Evolutionary conservation across 495 filamentous ascomycete species (phyloP).

Genomic region (Neurospora tetrasperma): DNA sequence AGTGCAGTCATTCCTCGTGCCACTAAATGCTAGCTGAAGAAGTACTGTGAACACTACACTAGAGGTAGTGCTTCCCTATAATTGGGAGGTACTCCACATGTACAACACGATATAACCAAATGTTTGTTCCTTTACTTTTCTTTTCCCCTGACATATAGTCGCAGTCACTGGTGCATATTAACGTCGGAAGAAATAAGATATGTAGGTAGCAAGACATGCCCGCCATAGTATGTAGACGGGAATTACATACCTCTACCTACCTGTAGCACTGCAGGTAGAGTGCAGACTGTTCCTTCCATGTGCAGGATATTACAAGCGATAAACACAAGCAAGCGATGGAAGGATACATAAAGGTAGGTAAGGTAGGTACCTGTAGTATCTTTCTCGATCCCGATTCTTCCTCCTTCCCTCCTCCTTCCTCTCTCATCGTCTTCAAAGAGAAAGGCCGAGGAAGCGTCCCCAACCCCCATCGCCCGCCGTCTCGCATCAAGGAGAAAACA

Average conservation of each 20-base stretch:
- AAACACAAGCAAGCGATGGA: background rate
- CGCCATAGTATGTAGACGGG: too few relatives aligned
- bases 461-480: background rate
- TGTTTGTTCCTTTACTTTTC: background rate
- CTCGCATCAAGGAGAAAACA: background rate
- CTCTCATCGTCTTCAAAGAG: background rate
- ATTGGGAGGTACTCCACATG: background rate
- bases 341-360: too few relatives aligned
- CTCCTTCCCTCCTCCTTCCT: background rate
- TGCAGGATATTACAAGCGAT: background rate
- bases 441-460: background rate
- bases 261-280: background rate
- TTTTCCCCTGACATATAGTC: background rate
- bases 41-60: background rate
- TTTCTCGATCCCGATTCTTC: background rate
- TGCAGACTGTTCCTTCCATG: background rate
- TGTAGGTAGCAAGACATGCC: too few relatives aligned
- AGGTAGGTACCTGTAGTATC: too few relatives aligned
- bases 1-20: background rate
- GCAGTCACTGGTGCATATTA: background rate
- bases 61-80: background rate
- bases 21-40: background rate
- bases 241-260: too few relatives aligned
- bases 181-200: background rate
- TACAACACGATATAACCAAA: background rate